These are phyloP conservation scores for Fusarium nodosum DNA, from an alignment of 2,329 filamentous ascomycete species.

Conservation along the genomic window DNA sequence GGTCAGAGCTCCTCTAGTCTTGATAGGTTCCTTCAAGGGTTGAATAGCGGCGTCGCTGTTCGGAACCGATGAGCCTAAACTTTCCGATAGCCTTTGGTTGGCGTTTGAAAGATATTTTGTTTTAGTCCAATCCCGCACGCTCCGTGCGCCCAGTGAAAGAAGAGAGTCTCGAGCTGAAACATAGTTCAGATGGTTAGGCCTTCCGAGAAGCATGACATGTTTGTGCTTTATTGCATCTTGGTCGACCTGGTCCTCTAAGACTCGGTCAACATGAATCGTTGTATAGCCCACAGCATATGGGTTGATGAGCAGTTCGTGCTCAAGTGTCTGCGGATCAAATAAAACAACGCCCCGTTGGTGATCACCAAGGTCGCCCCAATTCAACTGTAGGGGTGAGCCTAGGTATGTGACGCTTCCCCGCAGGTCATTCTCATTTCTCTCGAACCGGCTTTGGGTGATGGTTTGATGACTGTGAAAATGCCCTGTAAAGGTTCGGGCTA, in stretches of 20 bases:
- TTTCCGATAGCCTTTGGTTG: neutral
- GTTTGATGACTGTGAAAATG: slow-evolving; percentile 46
- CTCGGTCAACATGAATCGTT: slow-evolving; percentile 14
- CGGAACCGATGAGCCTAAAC: slow-evolving; percentile 35
- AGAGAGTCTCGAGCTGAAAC: slow-evolving; percentile 37
- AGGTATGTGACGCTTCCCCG: slow-evolving; percentile 40
- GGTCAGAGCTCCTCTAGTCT: fast-evolving
- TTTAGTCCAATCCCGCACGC: slow-evolving; percentile 29
- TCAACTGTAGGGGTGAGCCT: slow-evolving; percentile 43
- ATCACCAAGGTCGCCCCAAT: slow-evolving; percentile 40
- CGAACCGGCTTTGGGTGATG: slow-evolving; percentile 10
- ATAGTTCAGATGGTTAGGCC: slow-evolving; percentile 27
- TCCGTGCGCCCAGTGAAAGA: slow-evolving; percentile 28
- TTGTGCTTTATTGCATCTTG: slow-evolving; percentile 15
- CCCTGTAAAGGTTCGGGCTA: slow-evolving; percentile 43
- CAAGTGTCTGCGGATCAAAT: slow-evolving; percentile 37
- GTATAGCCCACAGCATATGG: slow-evolving; percentile 39
- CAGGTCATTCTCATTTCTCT: neutral
- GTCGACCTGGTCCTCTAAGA: slow-evolving; percentile 22
- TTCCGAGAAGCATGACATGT: slow-evolving; percentile 39
- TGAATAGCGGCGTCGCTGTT: slow-evolving; percentile 35
- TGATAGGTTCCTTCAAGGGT: neutral
- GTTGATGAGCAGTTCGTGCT: slow-evolving; percentile 38
- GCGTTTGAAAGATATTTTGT: neutral
- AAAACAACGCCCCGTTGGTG: slow-evolving; percentile 39